A percentile compares a stretch with the other conserved stretches of the same genome.
phyloP scores from a whole-genome alignment of 2,329 filamentous ascomycete genomes.

The Zasmidium citrigriseum region DNA sequence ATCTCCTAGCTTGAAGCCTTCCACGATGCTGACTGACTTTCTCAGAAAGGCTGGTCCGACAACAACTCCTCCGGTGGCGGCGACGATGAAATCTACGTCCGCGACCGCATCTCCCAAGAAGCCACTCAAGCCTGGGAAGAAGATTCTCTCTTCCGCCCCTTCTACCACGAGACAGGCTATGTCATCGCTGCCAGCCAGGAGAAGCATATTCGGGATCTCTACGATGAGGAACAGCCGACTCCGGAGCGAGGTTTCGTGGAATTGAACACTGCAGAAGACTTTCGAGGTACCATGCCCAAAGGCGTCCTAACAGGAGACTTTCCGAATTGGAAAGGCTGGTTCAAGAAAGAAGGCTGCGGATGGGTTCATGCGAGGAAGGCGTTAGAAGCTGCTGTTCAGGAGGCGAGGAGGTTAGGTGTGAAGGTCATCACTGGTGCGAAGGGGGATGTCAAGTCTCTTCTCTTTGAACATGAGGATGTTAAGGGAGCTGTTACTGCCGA shows the following conservation, averaged over 20 bases:
- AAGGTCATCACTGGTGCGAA: slow-evolving; percentile 47
- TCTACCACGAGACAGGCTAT: slow-evolving; percentile 51
- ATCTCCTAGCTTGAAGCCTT: slow-evolving; percentile 33
- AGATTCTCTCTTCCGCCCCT: slow-evolving; percentile 45
- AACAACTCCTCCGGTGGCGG: slow-evolving; percentile 28
- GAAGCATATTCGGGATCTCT: slow-evolving; percentile 34
- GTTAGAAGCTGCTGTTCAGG: slow-evolving; percentile 46
- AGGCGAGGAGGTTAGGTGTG: slow-evolving; percentile 50
- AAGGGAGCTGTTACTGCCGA: slow-evolving; percentile 48
- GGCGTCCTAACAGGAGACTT: slow-evolving; percentile 55
- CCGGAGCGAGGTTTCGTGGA: slow-evolving; percentile 24
- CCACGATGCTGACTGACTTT: not conserved
- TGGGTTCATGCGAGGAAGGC: slow-evolving; percentile 58
- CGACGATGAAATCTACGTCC: slow-evolving; percentile 39
- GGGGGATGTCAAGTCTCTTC: slow-evolving; percentile 42
- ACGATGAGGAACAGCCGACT: slow-evolving; percentile 22
- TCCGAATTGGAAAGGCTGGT: slow-evolving; percentile 53
- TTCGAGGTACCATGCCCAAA: slow-evolving; percentile 53
- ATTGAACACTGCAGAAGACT: slow-evolving; percentile 48
- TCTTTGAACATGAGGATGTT: slow-evolving; percentile 39
- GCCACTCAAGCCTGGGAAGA: slow-evolving; percentile 45
- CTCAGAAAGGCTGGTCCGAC: slow-evolving; percentile 17
- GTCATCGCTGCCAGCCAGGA: slow-evolving; percentile 48
- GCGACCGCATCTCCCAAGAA: slow-evolving; percentile 35
- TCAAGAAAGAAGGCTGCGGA: slow-evolving; percentile 48